phyloP scores from a whole-genome alignment of 345 rosid genomes.

The Noccaea bulbosa region DNA sequence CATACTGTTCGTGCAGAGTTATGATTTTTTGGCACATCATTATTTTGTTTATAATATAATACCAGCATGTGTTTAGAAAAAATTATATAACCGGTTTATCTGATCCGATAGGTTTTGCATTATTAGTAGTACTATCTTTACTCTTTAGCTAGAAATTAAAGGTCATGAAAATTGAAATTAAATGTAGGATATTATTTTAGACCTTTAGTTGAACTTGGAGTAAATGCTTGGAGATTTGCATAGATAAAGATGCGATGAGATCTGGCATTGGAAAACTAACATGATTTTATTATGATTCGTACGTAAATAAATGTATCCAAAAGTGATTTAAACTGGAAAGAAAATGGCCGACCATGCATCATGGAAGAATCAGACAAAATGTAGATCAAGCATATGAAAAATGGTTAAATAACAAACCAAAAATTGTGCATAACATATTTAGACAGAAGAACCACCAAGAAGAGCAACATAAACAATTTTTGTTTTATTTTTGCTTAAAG shows the following conservation, averaged over 20 bases:
- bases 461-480: too few relatives aligned
- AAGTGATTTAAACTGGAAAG: background rate
- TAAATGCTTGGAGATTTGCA: constrained; percentile 17
- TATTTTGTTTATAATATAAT: background rate
- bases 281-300: background rate
- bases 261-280: constrained; percentile 38
- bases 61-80: background rate
- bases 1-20: constrained; percentile 11
- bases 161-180: too few relatives aligned
- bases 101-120: constrained; percentile 16
- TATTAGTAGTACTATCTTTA: background rate
- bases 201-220: background rate
- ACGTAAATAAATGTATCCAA: constrained; percentile 19
- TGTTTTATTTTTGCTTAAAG: too few relatives aligned
- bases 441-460: too few relatives aligned
- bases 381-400: background rate
- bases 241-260: constrained; percentile 24
- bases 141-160: too few relatives aligned
- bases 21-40: background rate
- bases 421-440: too few relatives aligned
- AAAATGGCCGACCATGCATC: background rate
- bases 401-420: background rate
- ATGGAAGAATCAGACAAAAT: background rate
- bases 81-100: background rate
- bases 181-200: background rate